Evolutionary conservation across 768 basidiomycete species (phyloP).

Genomic region (Sporobolomyces phaffii): DNA sequence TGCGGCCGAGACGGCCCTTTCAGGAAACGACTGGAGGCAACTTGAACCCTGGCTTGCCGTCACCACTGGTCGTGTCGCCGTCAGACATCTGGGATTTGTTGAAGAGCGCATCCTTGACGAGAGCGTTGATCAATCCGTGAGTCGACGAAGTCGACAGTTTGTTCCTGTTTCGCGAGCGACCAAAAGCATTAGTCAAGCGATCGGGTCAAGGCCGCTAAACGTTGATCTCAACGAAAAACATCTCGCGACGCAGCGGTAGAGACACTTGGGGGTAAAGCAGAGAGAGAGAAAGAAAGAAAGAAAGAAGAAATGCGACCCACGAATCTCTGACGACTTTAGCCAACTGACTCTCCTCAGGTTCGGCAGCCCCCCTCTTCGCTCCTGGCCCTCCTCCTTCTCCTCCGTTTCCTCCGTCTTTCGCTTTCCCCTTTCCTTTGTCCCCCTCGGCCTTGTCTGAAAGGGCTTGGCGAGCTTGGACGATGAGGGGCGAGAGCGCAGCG

Average conservation of each 20-base stretch:
- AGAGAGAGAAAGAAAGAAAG: too few relatives aligned
- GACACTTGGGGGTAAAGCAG: background rate
- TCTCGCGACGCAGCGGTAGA: too few relatives aligned
- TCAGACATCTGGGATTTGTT: conserved; percentile 36
- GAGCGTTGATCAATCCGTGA: conserved; percentile 86
- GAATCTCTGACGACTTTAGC: conserved; percentile 87
- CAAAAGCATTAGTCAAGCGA: too few relatives aligned
- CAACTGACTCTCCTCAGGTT: conserved; percentile 81
- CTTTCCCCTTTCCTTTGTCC: conserved; percentile 46
- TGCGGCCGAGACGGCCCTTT: background rate
- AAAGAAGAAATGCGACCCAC: too few relatives aligned
- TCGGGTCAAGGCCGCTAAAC: too few relatives aligned
- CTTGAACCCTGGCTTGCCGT: background rate
- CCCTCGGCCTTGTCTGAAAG: conserved; percentile 51
- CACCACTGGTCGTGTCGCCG: background rate
- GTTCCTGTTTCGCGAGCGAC: conserved; percentile 53
- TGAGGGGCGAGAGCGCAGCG: conserved; percentile 55
- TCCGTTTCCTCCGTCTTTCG: conserved; percentile 45
- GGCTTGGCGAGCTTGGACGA: conserved; percentile 48
- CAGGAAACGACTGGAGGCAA: conserved; percentile 30
- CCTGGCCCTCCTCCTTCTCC: too few relatives aligned
- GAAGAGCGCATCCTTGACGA: conserved; percentile 88
- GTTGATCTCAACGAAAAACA: too few relatives aligned
- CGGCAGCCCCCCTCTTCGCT: too few relatives aligned
- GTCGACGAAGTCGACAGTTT: conserved; percentile 87